Base-by-base conservation (phyloP, 805 yeast genomes). In the Cyberlindnera euphorbiae region DNA sequence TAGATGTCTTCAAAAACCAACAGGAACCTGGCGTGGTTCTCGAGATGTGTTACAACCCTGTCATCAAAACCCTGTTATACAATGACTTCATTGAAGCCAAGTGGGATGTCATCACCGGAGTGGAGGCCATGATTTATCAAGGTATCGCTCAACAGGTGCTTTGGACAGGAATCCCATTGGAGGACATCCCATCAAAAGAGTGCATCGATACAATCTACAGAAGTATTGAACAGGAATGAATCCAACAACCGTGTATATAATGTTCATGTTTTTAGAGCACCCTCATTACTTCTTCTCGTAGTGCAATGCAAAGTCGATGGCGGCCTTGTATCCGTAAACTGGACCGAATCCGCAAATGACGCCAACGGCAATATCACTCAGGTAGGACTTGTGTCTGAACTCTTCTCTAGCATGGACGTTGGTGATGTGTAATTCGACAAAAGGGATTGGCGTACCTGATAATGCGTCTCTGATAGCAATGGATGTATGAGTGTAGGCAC, bases 401-500 rank as follows among this genome's bases (percentile, higher is more conserved):
- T 67, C 66, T 43, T 71, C 76, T 49, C 76, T 57, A 30, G 69
- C 69, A 41, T 71, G 76, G 24, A 70, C 71, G 46, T 71, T 71
- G 26, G 75, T 69, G 47, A 71, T 67, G 49, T 71, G 76, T 6
- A 71, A 61, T 47, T 71, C 76, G 19, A 71, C 58, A 44, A 64
- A 71, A 17, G 76, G 75, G 34, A 71, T 69, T 17, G 64, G 66
- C 5, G 71, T 71, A 28, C 69, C 71, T 26, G 69, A 47, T 26
- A 71, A 54, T 5, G 76, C 76, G 47, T 71, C 76, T 39, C 76
- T 62, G 10, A 71, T 59, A 2, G 71, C 76, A 16, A 71, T 66
- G 1, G 74, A 67, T 1, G 75, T 71, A 42, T 71, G 76, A 2
- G 75, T 71, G 47, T 67, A 70, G 8, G 76, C 76, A 32, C 75